A percentile compares a stretch with the other conserved stretches of the same genome.
Evolutionary conservation across 169 alveolate species (phyloP).

Genomic region (Plasmodium vivax): DNA sequence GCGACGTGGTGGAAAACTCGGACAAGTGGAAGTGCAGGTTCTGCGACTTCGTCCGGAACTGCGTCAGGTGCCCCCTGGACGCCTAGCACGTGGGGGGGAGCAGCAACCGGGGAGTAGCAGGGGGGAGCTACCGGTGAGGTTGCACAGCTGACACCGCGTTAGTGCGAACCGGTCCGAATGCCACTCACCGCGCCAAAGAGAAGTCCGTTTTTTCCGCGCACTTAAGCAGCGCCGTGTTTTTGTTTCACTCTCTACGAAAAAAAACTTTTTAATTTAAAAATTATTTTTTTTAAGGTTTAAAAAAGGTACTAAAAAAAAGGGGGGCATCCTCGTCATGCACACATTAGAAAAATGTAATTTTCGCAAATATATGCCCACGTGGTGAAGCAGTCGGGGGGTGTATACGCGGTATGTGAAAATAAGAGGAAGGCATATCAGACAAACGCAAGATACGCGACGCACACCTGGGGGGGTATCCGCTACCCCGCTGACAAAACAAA

Average conservation of each 20-base stretch:
- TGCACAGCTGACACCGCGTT: not conserved
- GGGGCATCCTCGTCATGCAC: not conserved
- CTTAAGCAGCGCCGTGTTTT: not conserved
- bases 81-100: not conserved
- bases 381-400: not conserved
- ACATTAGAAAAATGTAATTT: not conserved
- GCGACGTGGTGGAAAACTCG: conserved; percentile 79
- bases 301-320: not conserved
- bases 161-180: not conserved
- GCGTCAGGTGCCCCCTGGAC: conserved; percentile 80
- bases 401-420: not conserved
- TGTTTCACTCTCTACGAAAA: not conserved
- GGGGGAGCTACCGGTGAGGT: not conserved
- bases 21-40: conserved; percentile 88
- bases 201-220: not conserved
- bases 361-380: not conserved
- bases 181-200: not conserved
- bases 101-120: not conserved
- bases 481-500: not conserved
- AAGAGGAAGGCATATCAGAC: not conserved
- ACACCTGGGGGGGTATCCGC: not conserved
- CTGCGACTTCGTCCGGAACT: conserved; percentile 84
- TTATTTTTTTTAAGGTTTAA: not conserved
- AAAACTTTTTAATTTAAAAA: not conserved
- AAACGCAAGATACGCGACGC: not conserved